Evolutionary conservation across 2,329 filamentous ascomycete genomes (phyloP).

Genomic region (Colletotrichum orchidophilum): DNA sequence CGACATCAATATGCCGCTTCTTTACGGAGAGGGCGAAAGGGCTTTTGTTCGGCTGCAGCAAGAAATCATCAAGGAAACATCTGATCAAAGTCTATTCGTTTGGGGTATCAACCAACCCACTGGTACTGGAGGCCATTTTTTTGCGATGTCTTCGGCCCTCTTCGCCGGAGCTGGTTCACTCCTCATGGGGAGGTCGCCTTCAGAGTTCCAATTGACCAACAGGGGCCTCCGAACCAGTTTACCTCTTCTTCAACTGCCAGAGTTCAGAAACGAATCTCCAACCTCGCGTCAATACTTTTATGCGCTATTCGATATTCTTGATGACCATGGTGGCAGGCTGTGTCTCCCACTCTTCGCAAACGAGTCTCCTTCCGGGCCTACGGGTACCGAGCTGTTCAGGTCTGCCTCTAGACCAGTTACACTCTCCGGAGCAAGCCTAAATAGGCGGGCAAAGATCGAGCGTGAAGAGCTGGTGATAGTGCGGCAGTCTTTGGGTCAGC

Average conservation of each 20-base stretch:
- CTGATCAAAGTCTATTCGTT: constrained; percentile 30
- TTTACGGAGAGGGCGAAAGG: background rate
- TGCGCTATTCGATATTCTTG: background rate
- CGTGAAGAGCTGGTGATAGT: background rate
- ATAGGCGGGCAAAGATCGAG: background rate
- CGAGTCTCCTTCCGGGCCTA: background rate
- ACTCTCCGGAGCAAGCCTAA: background rate
- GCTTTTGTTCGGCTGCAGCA: constrained; percentile 39
- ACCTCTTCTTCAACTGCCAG: background rate
- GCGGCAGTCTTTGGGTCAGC: background rate
- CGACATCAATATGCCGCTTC: background rate
- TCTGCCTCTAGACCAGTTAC: background rate
- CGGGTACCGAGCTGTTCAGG: background rate
- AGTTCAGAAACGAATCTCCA: background rate
- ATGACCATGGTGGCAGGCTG: background rate
- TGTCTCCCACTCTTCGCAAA: background rate
- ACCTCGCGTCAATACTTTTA: background rate
- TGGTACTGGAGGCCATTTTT: background rate
- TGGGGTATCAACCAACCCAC: constrained; percentile 10
- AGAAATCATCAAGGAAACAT: constrained; percentile 35
- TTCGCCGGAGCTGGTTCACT: background rate
- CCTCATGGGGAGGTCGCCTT: background rate
- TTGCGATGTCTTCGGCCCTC: background rate
- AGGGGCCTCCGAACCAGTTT: background rate
- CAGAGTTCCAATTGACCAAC: background rate